Evolutionary conservation across 2,329 filamentous ascomycete species (phyloP), one percentile per base, ranked within the genome.

Genomic region (Plenodomus tracheiphilus): DNA sequence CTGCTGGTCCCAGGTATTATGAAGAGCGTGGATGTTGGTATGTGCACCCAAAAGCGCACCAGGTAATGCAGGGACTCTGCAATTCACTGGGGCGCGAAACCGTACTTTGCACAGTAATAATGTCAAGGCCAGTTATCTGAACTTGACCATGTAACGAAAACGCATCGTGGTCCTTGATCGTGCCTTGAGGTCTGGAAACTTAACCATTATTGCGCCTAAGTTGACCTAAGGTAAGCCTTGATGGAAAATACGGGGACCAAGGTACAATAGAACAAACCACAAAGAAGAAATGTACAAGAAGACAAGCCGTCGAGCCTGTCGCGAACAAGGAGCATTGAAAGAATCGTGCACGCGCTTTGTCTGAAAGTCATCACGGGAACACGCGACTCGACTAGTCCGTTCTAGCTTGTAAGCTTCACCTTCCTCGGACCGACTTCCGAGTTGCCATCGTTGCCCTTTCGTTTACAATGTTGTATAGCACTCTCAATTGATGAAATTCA

Each of bases 351-450:
- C 47, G 49, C 51, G 48, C 43, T 48, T 50, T 40, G 40, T 46
- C 43, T 42, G 53, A 54, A 50, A 53, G 47, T 50, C 39, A 57
- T 68, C 65, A 68, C 55, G 56, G 57, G 66, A 58, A 45, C 36
- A 38, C 60, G 62, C 54, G 58, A 37, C 35, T 37, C 15, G 16
- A 18, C 35, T 37, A 37, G 15, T 16, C 18, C 9, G n/a, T 25
- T 21, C 21, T 8, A 18, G 18, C 9, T 8, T 32, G 28, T 15
- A 32, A 32, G 28, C 11, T 11, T 32, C 28, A 11, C 8, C 22
- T 25, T 32, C 6, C 6, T 32, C 28, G 28, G 28, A 32, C 28
- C 28, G 28, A 32, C 28, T 32, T 32, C 28, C 28, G 28, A 32
- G 6, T 32, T 32, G 8, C 28, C 28, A 11, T 32, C 11, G 13